Base-by-base conservation (phyloP, 176 grass and related monocot species). In the Musa acuminata region DNA sequence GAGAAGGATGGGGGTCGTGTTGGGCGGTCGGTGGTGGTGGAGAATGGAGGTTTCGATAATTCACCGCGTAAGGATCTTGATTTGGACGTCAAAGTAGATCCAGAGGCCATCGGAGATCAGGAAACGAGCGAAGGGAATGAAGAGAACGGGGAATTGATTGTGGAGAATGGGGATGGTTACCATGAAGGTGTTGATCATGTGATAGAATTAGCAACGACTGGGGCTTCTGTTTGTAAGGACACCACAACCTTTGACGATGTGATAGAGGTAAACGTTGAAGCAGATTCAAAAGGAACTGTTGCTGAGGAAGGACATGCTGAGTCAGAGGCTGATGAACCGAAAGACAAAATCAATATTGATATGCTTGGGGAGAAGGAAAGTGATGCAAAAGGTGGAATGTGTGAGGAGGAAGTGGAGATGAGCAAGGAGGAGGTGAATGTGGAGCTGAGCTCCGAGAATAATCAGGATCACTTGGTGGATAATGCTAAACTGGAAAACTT, bases 41-140 rank as follows among this genome's bases (percentile, higher is more conserved):
- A 82, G 49, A 87, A 87, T 74, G 76, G 79, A 22, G 79, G 85
- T 67, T 91, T 83, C 9, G 83, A 86, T 67, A 77, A 72, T 27
- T 74, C 80, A 49, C 74, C 64, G 1, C 80, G 78, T 65, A 75
- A 29, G 10, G 77, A 81, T 76, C 82, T 83, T 66, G 85, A 85
- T 80, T 62, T 60, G 78, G 64, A 62, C 0, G 51, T 24, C 14
- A 53, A 66, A 16, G 55, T 29, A 14, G 55, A 59, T 70, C 77
- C 64, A n/a, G 69, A 64, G 29, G 58, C 29, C 53, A 23, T 48
- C 23, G 77, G 52, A 53, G 65, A 79, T 71, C 77, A 48, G 6
- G 66, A 69, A 16, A 9, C 27, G 16, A 23, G 26, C 1, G 50
- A 49, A 50, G 53, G 16, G 53, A 69, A 71, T 29, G 66, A 12